A percentile compares a stretch with the other conserved stretches of the same genome.
Conservation (phyloP, 2,329 filamentous ascomycete species). For the Albifimbria verrucaria region DNA sequence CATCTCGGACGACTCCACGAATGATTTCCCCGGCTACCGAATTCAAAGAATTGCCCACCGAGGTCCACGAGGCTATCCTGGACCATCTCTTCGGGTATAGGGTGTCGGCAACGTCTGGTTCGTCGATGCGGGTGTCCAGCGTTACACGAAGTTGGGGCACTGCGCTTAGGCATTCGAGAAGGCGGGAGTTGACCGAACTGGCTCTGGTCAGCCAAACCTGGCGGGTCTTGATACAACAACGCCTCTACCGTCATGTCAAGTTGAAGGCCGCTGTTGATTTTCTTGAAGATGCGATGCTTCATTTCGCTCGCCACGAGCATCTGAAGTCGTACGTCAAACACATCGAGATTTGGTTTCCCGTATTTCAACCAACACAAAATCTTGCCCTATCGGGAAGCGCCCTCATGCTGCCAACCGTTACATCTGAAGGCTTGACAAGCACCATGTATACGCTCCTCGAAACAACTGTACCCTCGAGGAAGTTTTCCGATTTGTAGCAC, state of each 20-base stretch:
- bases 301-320: constrained; percentile 57
- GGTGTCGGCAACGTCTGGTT: constrained; percentile 57
- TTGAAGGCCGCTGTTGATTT: constrained; percentile 67
- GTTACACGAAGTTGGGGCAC: constrained; percentile 61
- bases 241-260: constrained; percentile 73
- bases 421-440: constrained; percentile 52
- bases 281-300: constrained; percentile 55
- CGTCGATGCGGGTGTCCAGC: constrained; percentile 50
- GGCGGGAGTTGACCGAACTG: constrained; percentile 64
- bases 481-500: constrained; percentile 61
- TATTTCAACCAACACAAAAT: constrained; percentile 59
- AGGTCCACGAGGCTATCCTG: constrained; percentile 70
- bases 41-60: constrained; percentile 56
- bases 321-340: constrained; percentile 65
- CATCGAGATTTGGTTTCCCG: constrained; percentile 75
- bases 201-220: constrained; percentile 62
- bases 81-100: constrained; percentile 70
- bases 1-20: constrained; percentile 12
- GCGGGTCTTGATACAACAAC: constrained; percentile 65
- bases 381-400: constrained; percentile 39
- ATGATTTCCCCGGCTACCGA: constrained; percentile 24
- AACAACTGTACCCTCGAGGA: constrained; percentile 70
- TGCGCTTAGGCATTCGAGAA: constrained; percentile 61
- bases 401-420: constrained; percentile 48
- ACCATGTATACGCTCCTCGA: constrained; percentile 55